Conservation (phyloP, 2,329 filamentous ascomycete genomes). For the Botryotinia calthae region DNA sequence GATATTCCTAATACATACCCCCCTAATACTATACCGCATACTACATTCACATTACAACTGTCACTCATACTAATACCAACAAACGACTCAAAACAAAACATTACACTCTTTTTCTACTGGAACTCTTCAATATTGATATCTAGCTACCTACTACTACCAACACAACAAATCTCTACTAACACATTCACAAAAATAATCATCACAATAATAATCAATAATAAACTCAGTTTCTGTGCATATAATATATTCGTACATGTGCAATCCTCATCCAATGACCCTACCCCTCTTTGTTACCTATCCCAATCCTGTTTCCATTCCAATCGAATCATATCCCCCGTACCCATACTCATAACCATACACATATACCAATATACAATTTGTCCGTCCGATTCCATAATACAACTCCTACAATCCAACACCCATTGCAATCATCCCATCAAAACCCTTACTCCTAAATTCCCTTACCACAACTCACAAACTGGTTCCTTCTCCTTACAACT, state of each 20-base stretch:
- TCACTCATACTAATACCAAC: not conserved
- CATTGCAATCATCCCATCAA: not conserved
- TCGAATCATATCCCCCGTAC: not conserved
- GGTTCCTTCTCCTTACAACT: slow-evolving; percentile 63
- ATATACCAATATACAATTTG: not conserved
- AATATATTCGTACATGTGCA: not conserved
- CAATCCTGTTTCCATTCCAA: not conserved
- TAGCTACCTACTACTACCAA: not conserved
- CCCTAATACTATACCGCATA: no score
- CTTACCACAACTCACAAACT: slow-evolving; percentile 66
- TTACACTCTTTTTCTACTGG: not conserved
- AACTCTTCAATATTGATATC: not conserved
- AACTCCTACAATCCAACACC: not conserved
- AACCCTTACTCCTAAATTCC: not conserved
- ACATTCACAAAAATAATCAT: not conserved
- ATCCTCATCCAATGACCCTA: not conserved
- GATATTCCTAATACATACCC: no score
- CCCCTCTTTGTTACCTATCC: not conserved
- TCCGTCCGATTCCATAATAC: not conserved
- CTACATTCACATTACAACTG: no score
- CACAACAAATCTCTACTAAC: not conserved
- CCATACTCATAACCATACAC: not conserved
- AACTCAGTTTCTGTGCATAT: not conserved
- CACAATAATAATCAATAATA: not conserved
- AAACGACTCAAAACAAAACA: not conserved